These are phyloP conservation scores for Talaromyces sp. DNA, from an alignment of 2,329 filamentous ascomycete genomes.

Conservation along the genomic window DNA sequence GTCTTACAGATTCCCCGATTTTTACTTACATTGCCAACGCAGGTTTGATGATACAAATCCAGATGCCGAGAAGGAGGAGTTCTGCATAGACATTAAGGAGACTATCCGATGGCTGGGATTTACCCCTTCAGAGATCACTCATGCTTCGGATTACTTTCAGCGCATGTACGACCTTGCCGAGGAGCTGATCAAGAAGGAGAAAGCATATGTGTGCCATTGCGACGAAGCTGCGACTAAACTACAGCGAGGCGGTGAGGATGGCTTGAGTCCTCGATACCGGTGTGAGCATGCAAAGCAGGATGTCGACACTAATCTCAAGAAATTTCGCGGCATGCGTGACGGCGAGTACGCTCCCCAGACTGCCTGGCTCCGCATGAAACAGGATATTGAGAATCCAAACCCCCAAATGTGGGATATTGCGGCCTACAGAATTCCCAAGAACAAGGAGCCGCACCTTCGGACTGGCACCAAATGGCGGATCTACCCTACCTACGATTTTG, in stretches of 20 bases:
- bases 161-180: conserved; percentile 83
- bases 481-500: conserved; percentile 95
- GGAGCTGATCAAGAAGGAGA: conserved; percentile 66
- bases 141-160: conserved; percentile 89
- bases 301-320: conserved; percentile 68
- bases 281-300: conserved; percentile 74
- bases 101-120: too few relatives aligned
- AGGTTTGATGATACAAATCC: conserved; percentile 96
- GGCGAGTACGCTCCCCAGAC: conserved; percentile 82
- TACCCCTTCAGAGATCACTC: conserved; percentile 70
- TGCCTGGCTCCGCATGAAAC: conserved; percentile 89
- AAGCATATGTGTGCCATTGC: conserved; percentile 82
- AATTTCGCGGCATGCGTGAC: conserved; percentile 87
- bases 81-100: too few relatives aligned
- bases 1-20: neutral
- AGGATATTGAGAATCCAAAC: conserved; percentile 67
- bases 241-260: conserved; percentile 68
- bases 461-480: conserved; percentile 84
- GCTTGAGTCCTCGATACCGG: conserved; percentile 66
- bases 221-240: conserved; percentile 72
- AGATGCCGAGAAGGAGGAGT: conserved; percentile 83
- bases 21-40: too few relatives aligned
- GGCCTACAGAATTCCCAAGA: conserved; percentile 82
- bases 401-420: conserved; percentile 93
- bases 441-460: conserved; percentile 50